Percentiles rank a stretch among this genome's conserved stretches.
phyloP scores from a whole-genome alignment of 208 protist genomes.

The Leishmania guyanensis region DNA sequence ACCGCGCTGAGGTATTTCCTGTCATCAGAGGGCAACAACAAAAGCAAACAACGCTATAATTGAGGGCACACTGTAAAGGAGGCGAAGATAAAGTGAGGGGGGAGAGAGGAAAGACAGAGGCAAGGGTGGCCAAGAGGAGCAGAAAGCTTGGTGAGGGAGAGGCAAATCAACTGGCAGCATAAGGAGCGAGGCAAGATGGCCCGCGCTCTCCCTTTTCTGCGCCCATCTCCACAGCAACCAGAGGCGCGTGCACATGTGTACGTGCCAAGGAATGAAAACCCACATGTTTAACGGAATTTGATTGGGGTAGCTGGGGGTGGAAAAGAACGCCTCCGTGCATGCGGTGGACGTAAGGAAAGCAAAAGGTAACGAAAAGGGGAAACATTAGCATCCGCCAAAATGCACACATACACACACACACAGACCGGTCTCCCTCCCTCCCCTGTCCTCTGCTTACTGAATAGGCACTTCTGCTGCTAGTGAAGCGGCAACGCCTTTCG shows the following conservation, averaged over 20 bases:
- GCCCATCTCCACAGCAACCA: not conserved
- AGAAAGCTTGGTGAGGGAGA: not conserved
- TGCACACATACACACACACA: not conserved
- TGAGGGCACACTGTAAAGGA: not conserved
- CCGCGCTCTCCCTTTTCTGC: not conserved
- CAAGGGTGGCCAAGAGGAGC: not conserved
- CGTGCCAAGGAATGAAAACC: not conserved
- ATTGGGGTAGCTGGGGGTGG: not conserved
- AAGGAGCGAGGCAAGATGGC: not conserved
- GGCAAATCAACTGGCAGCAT: not conserved
- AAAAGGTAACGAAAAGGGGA: not conserved
- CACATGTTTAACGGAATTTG: not conserved
- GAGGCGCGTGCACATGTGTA: not conserved
- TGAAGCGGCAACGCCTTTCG: not conserved
- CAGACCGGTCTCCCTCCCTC: too few species aligned
- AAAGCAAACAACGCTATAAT: not conserved
- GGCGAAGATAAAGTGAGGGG: not conserved
- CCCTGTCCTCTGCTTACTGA: not conserved
- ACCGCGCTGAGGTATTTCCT: not conserved
- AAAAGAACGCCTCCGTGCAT: not conserved
- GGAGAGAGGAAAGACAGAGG: not conserved
- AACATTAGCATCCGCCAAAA: not conserved
- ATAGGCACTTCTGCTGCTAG: conserved; percentile 9
- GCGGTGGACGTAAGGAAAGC: not conserved
- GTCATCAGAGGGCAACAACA: not conserved